phyloP scores from a whole-genome alignment of 257 asterid species.

The Mitragyna speciosa region DNA sequence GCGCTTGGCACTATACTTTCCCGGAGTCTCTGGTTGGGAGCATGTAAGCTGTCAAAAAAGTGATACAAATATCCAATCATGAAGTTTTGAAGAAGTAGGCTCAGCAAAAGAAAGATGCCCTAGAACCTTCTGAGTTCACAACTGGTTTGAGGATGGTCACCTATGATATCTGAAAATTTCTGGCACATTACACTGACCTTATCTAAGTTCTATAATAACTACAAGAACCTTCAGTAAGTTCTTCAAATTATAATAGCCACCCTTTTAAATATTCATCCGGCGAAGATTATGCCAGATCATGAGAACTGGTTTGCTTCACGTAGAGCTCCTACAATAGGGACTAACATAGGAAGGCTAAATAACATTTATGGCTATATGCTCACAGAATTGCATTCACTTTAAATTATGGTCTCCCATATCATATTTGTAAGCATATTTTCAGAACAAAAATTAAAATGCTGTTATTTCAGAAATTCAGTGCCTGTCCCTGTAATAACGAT shows the following conservation, averaged over 20 bases:
- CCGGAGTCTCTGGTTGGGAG: conserved; percentile 88
- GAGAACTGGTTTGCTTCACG: neutral
- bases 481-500: neutral
- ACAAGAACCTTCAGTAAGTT: neutral
- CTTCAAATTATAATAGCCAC: neutral
- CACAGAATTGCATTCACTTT: neutral
- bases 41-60: conserved; percentile 65
- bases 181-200: neutral
- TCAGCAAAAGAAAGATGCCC: conserved; percentile 6
- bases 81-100: neutral
- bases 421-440: too few species aligned
- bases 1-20: conserved; percentile 91
- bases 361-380: neutral
- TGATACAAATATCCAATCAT: conserved; percentile 12
- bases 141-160: neutral
- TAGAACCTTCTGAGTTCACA: neutral
- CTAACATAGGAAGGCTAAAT: neutral
- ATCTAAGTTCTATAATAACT: neutral
- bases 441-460: too few species aligned
- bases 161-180: neutral
- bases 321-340: neutral
- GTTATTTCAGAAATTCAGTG: neutral
- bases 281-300: neutral
- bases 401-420: neutral
- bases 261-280: neutral